Evolutionary conservation across 495 filamentous ascomycete genomes (phyloP).

Genomic region (Aspergillus nanangensis): DNA sequence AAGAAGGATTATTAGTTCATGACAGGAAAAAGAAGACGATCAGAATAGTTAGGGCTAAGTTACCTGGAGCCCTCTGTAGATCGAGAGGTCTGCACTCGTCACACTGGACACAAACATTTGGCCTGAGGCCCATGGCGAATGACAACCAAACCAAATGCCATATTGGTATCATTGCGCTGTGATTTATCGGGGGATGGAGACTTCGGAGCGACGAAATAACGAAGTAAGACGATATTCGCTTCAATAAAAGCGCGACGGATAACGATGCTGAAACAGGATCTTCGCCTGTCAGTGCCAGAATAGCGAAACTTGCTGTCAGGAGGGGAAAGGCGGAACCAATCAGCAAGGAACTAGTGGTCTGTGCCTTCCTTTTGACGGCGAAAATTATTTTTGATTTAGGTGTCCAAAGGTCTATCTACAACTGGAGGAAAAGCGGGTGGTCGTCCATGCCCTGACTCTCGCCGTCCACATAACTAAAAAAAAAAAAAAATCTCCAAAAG

Average conservation of each 20-base stretch:
- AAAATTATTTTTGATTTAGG: no score
- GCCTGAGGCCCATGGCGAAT: background rate
- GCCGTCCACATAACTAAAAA: no score
- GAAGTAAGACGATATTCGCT: background rate
- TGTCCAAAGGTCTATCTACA: no score
- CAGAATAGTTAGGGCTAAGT: background rate
- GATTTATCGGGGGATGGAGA: background rate
- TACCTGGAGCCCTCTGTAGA: conserved; percentile 1
- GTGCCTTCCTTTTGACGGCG: no score
- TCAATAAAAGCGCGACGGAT: background rate
- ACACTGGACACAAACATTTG: background rate
- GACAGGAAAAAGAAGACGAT: background rate
- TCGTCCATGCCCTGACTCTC: no score
- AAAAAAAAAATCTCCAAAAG: no score
- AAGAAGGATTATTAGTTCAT: background rate
- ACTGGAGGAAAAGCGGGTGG: no score
- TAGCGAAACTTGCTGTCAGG: background rate
- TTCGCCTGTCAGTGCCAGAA: background rate
- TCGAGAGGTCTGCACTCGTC: conserved; percentile 2
- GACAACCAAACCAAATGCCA: background rate
- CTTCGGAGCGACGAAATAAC: background rate
- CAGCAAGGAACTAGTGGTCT: no score
- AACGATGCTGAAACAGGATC: background rate
- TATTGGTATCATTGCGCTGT: background rate
- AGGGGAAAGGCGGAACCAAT: background rate